phyloP scores from a whole-genome alignment of 2,329 filamentous ascomycete species.

The Hirsutella rhossiliensis region DNA sequence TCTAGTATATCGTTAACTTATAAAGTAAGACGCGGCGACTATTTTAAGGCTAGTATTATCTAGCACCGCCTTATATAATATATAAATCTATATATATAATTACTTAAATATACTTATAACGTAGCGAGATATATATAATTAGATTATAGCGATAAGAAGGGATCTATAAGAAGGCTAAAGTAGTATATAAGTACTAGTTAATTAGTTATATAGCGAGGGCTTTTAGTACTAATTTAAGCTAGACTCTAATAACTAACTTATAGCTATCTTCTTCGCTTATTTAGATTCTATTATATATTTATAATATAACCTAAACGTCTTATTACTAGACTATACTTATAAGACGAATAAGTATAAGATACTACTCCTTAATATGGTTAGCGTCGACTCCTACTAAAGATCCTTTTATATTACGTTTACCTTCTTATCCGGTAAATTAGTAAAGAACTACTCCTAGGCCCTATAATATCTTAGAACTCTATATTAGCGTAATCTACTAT shows the following conservation, averaged over 20 bases:
- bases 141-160: slow-evolving; percentile 6
- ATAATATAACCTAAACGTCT: too few relatives aligned
- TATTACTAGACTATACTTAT: too few relatives aligned
- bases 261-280: too few relatives aligned
- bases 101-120: slow-evolving; percentile 5
- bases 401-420: slow-evolving; percentile 12
- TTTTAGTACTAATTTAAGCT: too few relatives aligned
- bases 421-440: slow-evolving; percentile 8
- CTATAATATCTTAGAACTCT: slow-evolving; percentile 8
- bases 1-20: slow-evolving; percentile 2
- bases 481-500: slow-evolving; percentile 2
- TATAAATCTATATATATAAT: slow-evolving; percentile 7
- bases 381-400: slow-evolving; percentile 7
- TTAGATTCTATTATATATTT: too few relatives aligned
- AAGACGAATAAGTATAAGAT: too few relatives aligned
- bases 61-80: slow-evolving; percentile 5
- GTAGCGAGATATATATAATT: slow-evolving; percentile 12
- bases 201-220: too few relatives aligned
- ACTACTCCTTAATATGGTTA: too few relatives aligned
- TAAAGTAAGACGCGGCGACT: background rate
- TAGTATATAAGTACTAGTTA: too few relatives aligned
- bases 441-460: slow-evolving; percentile 9
- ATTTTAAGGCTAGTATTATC: background rate
- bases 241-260: too few relatives aligned
- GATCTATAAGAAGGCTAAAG: slow-evolving; percentile 5